Percentiles rank a stretch among this genome's conserved stretches.
Evolutionary conservation across 768 basidiomycete species (phyloP).

Genomic region (Auriscalpium orientale): DNA sequence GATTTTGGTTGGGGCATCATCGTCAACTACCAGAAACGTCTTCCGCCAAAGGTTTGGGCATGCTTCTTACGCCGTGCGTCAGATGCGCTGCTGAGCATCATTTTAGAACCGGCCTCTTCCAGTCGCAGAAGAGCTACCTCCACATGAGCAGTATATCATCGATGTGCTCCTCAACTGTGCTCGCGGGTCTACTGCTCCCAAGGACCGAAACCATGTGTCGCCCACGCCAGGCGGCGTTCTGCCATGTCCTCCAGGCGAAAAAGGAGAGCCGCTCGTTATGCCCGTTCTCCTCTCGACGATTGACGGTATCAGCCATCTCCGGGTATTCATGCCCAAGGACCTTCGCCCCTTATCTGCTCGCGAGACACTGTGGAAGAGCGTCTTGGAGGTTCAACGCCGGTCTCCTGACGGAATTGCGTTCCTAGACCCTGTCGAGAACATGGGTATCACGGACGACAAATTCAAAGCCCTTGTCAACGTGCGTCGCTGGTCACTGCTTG

Average conservation of each 20-base stretch:
- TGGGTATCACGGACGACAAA: slow-evolving; percentile 93
- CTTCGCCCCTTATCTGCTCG: slow-evolving; percentile 66
- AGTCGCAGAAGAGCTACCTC: slow-evolving; percentile 58
- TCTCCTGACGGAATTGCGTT: slow-evolving; percentile 83
- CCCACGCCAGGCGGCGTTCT: slow-evolving; percentile 63
- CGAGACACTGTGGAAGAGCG: slow-evolving; percentile 83
- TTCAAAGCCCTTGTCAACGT: slow-evolving; percentile 86
- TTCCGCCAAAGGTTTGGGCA: slow-evolving; percentile 62
- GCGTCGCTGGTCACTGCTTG: slow-evolving; percentile 3
- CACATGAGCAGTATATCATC: slow-evolving; percentile 88
- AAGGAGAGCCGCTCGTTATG: slow-evolving; percentile 78
- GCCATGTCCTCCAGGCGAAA: slow-evolving; percentile 66
- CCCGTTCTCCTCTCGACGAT: slow-evolving; percentile 85
- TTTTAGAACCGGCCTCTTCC: slow-evolving; percentile 59
- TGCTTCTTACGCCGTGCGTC: too few species aligned
- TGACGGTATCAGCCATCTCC: slow-evolving; percentile 78
- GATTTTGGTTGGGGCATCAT: slow-evolving; percentile 98
- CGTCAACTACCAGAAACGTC: slow-evolving; percentile 84
- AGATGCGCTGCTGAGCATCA: background rate
- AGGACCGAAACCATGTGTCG: slow-evolving; percentile 45
- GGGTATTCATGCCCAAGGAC: slow-evolving; percentile 87
- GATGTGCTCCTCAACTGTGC: slow-evolving; percentile 87
- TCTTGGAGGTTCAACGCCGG: slow-evolving; percentile 83
- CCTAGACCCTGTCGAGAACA: slow-evolving; percentile 88
- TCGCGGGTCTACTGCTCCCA: slow-evolving; percentile 48